Base-by-base conservation (phyloP, 2,329 filamentous ascomycete genomes). In the Epichloe coenophiala region DNA sequence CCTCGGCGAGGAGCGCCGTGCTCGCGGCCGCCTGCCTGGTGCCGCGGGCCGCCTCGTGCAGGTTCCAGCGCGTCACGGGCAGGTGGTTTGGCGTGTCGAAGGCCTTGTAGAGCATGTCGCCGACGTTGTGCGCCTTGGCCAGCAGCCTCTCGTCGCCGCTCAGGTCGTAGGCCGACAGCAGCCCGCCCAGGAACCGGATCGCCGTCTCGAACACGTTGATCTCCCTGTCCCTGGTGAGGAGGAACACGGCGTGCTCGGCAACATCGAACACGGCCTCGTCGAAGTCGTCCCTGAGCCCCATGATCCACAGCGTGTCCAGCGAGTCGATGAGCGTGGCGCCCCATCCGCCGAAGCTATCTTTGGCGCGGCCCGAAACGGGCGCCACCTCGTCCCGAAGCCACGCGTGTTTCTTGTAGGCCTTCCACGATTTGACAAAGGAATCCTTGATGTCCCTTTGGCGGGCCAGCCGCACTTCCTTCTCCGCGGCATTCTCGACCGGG, bases 261-360 rank as follows among this genome's bases (percentile, higher is more conserved):
- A 75, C 68, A 2, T 73, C 76, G 17, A 66, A 63, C 2, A 75
- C 71, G 4, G 79, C 78, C 19, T 71, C 61, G 47, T 72, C 64
- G 55, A 83, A 82, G 35, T 83, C 80, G 1, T 73, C 66, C 35
- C 70, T 63, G 41, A 82, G 62, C 6, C 65, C 78, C 78, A 83
- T 80, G 44, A 84, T 81, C 69, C 73, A 76, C 2, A 83, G 70
- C 0, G 78, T 80, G 53, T 83, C 79, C 47, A 83, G 68, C 0
- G 72, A 65, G 58, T 84, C 80, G 23, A 83, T 72, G 47, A 83
- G 61, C 0, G 78, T 81, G 3, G 78, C 79, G 1, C 70, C 77
- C 71, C 76, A 80, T 23, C 73, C 72, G 9, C 75, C 74, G 56
- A 77, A 77, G 0, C 65, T 63, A 50, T 75, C 70, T 51, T 69